Base-by-base conservation (phyloP, 1,284 basidiomycete species). In the Anthracocystis walkeri region DNA sequence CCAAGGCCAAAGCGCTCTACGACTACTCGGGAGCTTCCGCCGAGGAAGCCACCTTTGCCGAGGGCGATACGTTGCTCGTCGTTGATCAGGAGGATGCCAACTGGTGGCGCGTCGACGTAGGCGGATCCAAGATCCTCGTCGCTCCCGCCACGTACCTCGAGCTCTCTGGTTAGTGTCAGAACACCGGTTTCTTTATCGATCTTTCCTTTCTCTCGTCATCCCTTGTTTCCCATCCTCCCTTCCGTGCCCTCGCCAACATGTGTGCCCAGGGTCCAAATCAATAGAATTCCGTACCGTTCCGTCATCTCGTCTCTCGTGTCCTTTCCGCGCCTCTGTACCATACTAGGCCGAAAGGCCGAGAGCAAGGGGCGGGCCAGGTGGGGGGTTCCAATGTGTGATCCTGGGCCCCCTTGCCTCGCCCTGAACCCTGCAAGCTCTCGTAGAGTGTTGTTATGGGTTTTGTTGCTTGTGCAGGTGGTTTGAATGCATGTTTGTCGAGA, bases 71-170 rank as follows among this genome's bases (percentile, higher is more conserved):
- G 44, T 68, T 85, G 10, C 56, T 61, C 27, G 75, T 85, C 29
- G 83, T 85, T 33, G 83, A 84, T 25, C 72, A 79, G 42, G 77
- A 77, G 18, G 83, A 85, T 48, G 68, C 68, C 27, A 79, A 80
- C 70, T 85, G 83, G 83, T 85, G 83, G 83, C 65, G 70, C 3
- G 69, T 85, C 50, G 80, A 83, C 48, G 64, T 75, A 8, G 72
- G 69, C 16, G 77, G 70, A 8, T 52, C 65, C 51, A 68, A 67
- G 45, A 81, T 83, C 68, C 66, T 83, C 54, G 65, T 85, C 53
- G 82, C 80, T 1, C 83, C 83, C 11, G 78, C 82, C 2, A 79
- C 80, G 33, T 85, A 85, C 70, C 59, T 85, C 54, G 81, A 83
- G 57, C 53, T 82, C 27, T 65, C 62, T 67, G 75, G 75, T 77